phyloP scores from a whole-genome alignment of 306 rosid species.

The Quercus suber region DNA sequence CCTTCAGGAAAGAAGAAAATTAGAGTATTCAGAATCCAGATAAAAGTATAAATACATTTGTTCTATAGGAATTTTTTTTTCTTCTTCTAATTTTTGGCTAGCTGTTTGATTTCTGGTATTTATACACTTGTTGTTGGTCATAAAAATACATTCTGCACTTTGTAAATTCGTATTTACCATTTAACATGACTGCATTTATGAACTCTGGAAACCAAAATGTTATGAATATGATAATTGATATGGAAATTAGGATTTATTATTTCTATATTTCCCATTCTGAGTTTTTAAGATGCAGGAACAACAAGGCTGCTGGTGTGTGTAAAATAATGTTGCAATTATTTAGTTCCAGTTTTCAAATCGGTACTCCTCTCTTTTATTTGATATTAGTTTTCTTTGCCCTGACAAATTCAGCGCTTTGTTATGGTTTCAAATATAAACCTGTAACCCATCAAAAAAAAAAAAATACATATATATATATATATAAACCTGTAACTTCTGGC shows the following conservation, averaged over 20 bases:
- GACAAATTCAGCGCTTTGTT: neutral
- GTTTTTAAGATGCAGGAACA: no score
- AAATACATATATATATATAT: neutral
- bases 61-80: neutral
- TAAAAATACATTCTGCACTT: neutral
- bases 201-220: neutral
- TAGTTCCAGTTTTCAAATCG: neutral
- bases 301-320: neutral
- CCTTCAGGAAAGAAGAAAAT: conserved; percentile 47
- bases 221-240: neutral
- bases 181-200: neutral
- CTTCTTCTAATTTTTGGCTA: neutral
- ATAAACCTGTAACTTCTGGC: conserved; percentile 90
- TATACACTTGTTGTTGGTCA: neutral
- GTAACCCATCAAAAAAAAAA: conserved; percentile 29
- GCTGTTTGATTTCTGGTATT: neutral
- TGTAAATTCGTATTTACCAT: neutral
- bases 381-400: neutral
- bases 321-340: neutral
- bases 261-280: neutral
- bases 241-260: neutral
- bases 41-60: neutral
- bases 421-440: conserved; percentile 43
- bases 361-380: neutral
- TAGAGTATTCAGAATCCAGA: conserved; percentile 9